Evolutionary conservation across 139 green algal genomes (phyloP).

Genomic region (Chlamydomonas schloesseri): DNA sequence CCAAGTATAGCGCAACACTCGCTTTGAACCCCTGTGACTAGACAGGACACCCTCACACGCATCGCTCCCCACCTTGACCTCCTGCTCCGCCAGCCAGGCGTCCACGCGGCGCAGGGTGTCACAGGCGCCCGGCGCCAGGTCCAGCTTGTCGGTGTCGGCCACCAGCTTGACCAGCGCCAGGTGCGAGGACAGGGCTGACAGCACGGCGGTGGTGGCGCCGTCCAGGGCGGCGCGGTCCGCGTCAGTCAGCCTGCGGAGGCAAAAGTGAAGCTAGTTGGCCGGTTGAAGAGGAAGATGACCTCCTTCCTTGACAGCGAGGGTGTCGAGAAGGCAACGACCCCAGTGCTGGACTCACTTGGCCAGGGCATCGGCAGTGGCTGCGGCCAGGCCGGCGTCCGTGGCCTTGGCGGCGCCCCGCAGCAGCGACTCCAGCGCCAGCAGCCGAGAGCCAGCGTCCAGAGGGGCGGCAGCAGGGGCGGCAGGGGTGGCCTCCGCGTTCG

Average conservation of each 20-base stretch:
- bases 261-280: too few relatives aligned
- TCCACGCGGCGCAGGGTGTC: conserved; percentile 8
- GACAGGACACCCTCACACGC: too few relatives aligned
- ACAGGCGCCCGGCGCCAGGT: conserved; percentile 10
- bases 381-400: background rate
- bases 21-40: too few relatives aligned
- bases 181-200: background rate
- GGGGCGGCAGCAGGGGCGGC: background rate
- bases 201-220: background rate
- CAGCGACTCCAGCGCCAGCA: conserved; percentile 17
- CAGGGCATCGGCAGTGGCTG: background rate
- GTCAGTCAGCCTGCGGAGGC: conserved; percentile 13
- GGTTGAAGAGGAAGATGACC: too few relatives aligned
- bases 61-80: too few relatives aligned
- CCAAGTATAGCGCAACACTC: too few relatives aligned
- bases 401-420: background rate
- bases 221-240: conserved; percentile 12
- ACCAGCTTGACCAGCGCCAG: background rate
- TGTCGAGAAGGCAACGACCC: too few relatives aligned
- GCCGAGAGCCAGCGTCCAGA: conserved; percentile 7
- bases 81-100: conserved; percentile 11
- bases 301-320: too few relatives aligned
- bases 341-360: too few relatives aligned
- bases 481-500: background rate
- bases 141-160: background rate